Evolutionary conservation across 202 grass and related monocot genomes (phyloP).

Genomic region (Carex sylvatica): DNA sequence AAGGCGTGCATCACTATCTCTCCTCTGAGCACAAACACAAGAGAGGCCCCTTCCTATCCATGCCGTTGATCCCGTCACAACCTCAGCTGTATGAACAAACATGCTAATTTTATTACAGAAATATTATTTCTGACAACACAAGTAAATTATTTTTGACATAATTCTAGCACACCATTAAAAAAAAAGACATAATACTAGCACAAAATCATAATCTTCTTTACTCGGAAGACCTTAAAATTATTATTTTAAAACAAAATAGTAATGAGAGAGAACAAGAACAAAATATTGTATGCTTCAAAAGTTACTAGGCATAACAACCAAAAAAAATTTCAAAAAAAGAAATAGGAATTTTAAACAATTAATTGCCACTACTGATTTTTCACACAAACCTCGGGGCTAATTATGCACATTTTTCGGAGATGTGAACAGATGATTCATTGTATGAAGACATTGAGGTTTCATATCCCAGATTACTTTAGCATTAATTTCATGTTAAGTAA

Average conservation of each 20-base stretch:
- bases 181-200: conserved; percentile 33
- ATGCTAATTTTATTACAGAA: not conserved
- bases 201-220: conserved; percentile 50
- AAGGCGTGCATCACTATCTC: conserved; percentile 80
- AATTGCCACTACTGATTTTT: not conserved
- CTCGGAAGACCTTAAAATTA: not conserved
- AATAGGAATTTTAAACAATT: not conserved
- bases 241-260: not conserved
- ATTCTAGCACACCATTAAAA: conserved; percentile 43
- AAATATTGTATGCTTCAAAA: not conserved
- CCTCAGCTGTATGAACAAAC: conserved; percentile 51
- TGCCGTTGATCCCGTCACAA: conserved; percentile 76
- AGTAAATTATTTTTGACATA: not conserved
- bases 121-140: not conserved
- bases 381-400: not conserved
- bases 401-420: not conserved
- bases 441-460: not conserved
- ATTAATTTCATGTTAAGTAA: not conserved
- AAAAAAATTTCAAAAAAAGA: not conserved
- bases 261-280: not conserved
- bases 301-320: not conserved
- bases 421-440: not conserved
- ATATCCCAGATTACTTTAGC: not conserved
- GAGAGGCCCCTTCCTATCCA: conserved; percentile 90
- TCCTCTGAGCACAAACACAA: conserved; percentile 83